phyloP scores from a whole-genome alignment of 257 asterid species.

The Primulina eburnea region DNA sequence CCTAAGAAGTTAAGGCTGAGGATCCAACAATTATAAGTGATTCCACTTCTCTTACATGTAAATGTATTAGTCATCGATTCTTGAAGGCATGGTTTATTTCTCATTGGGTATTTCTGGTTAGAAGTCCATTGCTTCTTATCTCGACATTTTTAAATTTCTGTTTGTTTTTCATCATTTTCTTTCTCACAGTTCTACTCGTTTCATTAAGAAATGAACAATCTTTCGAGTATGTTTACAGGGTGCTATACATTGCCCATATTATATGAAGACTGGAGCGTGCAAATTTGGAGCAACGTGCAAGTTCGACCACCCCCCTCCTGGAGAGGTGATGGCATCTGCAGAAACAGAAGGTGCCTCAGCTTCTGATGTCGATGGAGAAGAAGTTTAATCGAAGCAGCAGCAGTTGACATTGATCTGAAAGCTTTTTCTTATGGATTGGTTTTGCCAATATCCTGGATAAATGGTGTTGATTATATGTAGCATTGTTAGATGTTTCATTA shows the following conservation, averaged over 20 bases:
- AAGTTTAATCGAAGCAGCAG: slow-evolving; percentile 24
- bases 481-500: too few species aligned
- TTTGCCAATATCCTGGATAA: too few species aligned
- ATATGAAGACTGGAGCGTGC: slow-evolving; percentile 96
- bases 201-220: slow-evolving; percentile 13
- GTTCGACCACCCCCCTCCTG: slow-evolving; percentile 96
- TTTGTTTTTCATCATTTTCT: background rate
- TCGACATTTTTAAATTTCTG: background rate
- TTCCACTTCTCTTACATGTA: background rate
- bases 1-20: background rate
- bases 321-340: slow-evolving; percentile 67
- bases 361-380: slow-evolving; percentile 38
- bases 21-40: background rate
- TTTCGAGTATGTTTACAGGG: slow-evolving; percentile 48
- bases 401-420: background rate
- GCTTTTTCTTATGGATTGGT: background rate
- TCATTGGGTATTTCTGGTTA: background rate
- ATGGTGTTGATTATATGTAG: background rate
- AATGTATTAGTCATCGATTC: background rate
- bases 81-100: background rate
- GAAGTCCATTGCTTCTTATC: background rate
- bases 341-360: slow-evolving; percentile 28
- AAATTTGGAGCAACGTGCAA: slow-evolving; percentile 82
- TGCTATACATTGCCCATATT: slow-evolving; percentile 83
- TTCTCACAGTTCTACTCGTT: background rate